Evolutionary conservation across 331 rosid species (phyloP), one percentile per base, ranked within the genome.

Genomic region (Saraca asoca): DNA sequence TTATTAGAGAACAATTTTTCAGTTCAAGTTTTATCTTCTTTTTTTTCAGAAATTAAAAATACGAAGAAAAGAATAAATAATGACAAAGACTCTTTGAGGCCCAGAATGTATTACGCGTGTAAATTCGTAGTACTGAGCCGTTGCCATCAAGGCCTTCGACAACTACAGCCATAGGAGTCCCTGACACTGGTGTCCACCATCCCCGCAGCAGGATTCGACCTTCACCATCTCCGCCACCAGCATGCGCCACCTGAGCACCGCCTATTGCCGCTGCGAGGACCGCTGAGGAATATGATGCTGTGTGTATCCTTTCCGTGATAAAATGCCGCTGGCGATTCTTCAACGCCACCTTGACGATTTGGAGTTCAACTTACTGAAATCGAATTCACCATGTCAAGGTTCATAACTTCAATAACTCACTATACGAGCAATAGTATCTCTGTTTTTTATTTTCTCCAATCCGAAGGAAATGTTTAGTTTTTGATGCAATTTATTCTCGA

Each of bases 341-440:
- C 57, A 5, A 52, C 62, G 48, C 71, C 60, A 61, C 44, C 54
- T 29, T 45, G 49, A 45, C 53, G 48, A 50, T 48, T 63, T 16
- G 43, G 67, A 77, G 67, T 53, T 43, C 70, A 46, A 16, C 41
- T 42, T 50, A 60, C 37, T 51, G 17, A 39, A 67, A 66, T 37
- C 51, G 39, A 65, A 37, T 7, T 62, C 77, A 60, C 67, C 75
- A 86, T 89, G 93, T 74, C 84, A 68, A 86, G 93, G 90, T 88
- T 58, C 53, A 2, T 64, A 0, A 29, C 16, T 69, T 73, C 60
- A 11, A 31, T 15, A 16, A 15, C 59, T 8, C 33, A 1, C 31
- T 24, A 24, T 24, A 24, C 3, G 31, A 24, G 31, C 31, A 24
- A 24, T 24, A 24, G 3, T 24, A 24, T 16, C 17, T 17, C 7